Evolutionary conservation across 306 rosid species (phyloP).

Genomic region (Castanopsis chinensis): DNA sequence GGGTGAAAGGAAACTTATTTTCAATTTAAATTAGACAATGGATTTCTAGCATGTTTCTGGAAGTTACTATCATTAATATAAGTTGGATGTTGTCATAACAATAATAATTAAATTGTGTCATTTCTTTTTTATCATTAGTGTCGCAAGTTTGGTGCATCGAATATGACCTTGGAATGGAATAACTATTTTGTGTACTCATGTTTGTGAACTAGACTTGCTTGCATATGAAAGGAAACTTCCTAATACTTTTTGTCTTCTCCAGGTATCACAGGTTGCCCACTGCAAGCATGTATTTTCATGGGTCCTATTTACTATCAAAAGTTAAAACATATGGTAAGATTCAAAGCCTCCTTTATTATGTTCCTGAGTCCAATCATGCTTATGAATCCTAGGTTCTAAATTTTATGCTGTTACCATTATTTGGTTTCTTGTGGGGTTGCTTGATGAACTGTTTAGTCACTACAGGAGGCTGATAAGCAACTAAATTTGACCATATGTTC

Average conservation of each 20-base stretch:
- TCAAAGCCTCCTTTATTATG: background rate
- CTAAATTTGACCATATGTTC: background rate
- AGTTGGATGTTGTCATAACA: background rate
- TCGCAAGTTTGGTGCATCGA: too few species aligned
- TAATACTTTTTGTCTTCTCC: slow-evolving; percentile 23
- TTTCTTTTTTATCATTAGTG: background rate
- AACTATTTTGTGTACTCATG: too few species aligned
- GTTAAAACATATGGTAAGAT: slow-evolving; percentile 89
- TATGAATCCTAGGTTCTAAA: background rate
- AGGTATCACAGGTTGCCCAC: slow-evolving; percentile 94
- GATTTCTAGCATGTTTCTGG: background rate
- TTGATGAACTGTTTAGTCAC: background rate
- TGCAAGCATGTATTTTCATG: slow-evolving; percentile 97
- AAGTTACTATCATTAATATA: background rate
- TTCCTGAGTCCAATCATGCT: background rate
- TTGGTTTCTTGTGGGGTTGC: background rate
- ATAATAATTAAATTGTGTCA: background rate
- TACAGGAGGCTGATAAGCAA: background rate
- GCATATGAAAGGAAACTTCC: too few species aligned
- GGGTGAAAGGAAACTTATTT: background rate
- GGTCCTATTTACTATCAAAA: slow-evolving; percentile 98
- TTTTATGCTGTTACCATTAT: background rate
- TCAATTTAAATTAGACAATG: background rate
- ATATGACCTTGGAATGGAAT: too few species aligned
- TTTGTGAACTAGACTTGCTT: too few species aligned